Percentiles rank a stretch among this genome's conserved stretches.
Evolutionary conservation across 345 rosid genomes (phyloP).

Genomic region (Balakata baccata): DNA sequence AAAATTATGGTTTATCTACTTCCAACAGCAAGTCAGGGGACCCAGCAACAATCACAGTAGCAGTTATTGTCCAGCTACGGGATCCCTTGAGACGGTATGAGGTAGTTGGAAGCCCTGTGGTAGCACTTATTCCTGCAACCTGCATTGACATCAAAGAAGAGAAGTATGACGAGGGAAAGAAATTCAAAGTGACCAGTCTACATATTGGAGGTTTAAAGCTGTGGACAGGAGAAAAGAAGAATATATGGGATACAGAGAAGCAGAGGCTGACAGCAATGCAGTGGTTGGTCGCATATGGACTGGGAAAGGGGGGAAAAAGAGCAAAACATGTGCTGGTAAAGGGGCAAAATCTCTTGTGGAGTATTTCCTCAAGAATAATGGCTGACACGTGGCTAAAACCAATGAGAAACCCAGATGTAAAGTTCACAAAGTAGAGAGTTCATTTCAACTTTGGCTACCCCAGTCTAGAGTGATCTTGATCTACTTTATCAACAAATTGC

Average conservation of each 20-base stretch:
- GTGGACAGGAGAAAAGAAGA: constrained; percentile 42
- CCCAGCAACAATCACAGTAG: constrained; percentile 40
- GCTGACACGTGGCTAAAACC: constrained; percentile 96
- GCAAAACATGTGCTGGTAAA: constrained; percentile 41
- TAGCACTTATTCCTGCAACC: constrained; percentile 57
- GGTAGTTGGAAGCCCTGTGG: constrained; percentile 72
- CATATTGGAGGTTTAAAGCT: constrained; percentile 67
- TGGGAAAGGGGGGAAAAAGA: constrained; percentile 58
- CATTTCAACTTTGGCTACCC: background rate
- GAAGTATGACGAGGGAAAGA: constrained; percentile 47
- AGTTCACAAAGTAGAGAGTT: constrained; percentile 35
- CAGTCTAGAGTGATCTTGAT: background rate
- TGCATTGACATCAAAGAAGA: constrained; percentile 23
- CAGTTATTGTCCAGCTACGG: constrained; percentile 59
- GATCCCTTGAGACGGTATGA: constrained; percentile 89
- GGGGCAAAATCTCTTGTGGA: constrained; percentile 63
- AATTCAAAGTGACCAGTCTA: constrained; percentile 55
- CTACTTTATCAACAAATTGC: background rate
- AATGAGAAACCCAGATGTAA: constrained; percentile 84
- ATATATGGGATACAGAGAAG: constrained; percentile 57
- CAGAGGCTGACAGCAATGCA: constrained; percentile 82
- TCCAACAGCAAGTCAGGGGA: constrained; percentile 14
- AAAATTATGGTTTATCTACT: constrained; percentile 17
- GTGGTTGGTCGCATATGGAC: constrained; percentile 73
- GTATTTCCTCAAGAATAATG: constrained; percentile 85